phyloP scores from a whole-genome alignment of 768 basidiomycete species.

The Candolleomyces eurysporus region DNA sequence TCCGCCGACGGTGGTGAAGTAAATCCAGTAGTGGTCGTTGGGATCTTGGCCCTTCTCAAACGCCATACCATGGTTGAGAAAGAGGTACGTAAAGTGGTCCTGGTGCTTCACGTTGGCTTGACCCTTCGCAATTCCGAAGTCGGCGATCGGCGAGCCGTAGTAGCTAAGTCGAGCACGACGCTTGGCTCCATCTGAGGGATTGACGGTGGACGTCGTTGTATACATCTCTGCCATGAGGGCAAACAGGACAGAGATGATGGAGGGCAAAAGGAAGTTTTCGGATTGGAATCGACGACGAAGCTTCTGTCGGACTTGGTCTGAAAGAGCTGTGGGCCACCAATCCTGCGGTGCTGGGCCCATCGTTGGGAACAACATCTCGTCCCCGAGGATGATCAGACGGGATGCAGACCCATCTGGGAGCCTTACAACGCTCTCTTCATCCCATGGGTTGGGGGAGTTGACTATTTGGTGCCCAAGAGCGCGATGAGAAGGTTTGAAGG shows the following conservation, averaged over 20 bases:
- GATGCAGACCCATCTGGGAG: neutral
- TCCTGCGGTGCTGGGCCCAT: neutral
- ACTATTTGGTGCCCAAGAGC: neutral
- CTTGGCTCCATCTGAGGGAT: neutral
- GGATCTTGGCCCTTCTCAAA: constrained; percentile 38
- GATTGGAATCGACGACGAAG: neutral
- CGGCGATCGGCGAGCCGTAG: constrained; percentile 37
- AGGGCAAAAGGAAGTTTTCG: neutral
- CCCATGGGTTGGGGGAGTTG: neutral
- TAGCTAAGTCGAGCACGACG: constrained; percentile 27
- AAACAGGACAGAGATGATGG: neutral
- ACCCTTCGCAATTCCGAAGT: constrained; percentile 44
- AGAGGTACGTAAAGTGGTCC: constrained; percentile 11
- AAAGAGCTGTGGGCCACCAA: constrained; percentile 1
- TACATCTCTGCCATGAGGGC: neutral
- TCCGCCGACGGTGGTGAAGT: constrained; percentile 42
- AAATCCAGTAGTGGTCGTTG: constrained; percentile 48
- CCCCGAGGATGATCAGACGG: neutral
- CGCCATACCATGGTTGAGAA: constrained; percentile 18
- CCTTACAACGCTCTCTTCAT: neutral
- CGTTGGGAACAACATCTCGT: neutral
- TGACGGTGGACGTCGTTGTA: neutral
- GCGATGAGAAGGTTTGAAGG: neutral
- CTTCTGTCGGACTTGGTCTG: neutral
- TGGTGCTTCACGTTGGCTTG: constrained; percentile 21